These are phyloP conservation scores for Huntiella bhutanensis DNA, from an alignment of 2,329 filamentous ascomycete genomes.

Conservation along the genomic window DNA sequence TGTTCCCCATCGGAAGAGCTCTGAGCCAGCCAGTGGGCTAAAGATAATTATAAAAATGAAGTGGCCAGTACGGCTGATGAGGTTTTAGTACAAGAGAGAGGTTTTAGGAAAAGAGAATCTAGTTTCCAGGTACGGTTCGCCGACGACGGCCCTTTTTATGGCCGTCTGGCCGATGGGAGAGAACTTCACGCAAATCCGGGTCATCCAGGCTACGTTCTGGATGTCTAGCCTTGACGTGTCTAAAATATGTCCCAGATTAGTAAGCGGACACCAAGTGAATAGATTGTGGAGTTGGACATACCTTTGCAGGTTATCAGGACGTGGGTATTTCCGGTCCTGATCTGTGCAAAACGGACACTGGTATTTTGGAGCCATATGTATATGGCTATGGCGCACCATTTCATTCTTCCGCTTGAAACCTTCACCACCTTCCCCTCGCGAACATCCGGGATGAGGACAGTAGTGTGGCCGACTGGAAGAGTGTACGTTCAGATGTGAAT, in stretches of 20 bases:
- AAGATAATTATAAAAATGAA: no score
- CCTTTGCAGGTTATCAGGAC: constrained; percentile 91
- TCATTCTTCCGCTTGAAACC: constrained; percentile 57
- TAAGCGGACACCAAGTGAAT: not conserved
- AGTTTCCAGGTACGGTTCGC: constrained; percentile 27
- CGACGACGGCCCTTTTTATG: constrained; percentile 62
- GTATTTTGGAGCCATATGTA: constrained; percentile 87
- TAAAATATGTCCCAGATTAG: constrained; percentile 19
- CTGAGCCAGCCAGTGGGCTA: no score
- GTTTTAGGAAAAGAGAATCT: not conserved
- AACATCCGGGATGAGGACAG: constrained; percentile 41
- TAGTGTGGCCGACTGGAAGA: constrained; percentile 47
- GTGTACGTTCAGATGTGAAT: constrained; percentile 60
- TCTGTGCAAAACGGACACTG: constrained; percentile 92
- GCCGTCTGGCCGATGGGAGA: constrained; percentile 71
- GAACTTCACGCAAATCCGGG: constrained; percentile 57
- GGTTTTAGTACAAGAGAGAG: no score
- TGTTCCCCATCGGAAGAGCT: no score
- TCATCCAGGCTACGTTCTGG: constrained; percentile 81
- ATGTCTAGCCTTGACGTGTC: constrained; percentile 86
- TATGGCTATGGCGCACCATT: constrained; percentile 62
- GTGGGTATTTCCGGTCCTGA: constrained; percentile 80
- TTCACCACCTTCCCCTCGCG: constrained; percentile 43
- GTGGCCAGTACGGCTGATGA: no score
- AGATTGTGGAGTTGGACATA: constrained; percentile 23